phyloP scores from a whole-genome alignment of 345 rosid genomes.

The Rhodomyrtus tomentosa region DNA sequence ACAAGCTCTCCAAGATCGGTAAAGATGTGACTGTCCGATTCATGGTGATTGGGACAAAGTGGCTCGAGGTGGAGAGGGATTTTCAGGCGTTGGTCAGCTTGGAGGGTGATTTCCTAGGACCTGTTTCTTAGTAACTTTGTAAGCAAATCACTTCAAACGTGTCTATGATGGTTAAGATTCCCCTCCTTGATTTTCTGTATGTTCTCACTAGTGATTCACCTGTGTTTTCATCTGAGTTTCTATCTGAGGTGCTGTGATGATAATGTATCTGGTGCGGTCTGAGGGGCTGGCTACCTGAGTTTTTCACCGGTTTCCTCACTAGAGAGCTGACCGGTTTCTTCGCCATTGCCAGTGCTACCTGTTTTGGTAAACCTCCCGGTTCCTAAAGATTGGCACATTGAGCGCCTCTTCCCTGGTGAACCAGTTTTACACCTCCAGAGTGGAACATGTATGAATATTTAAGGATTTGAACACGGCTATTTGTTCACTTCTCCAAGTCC shows the following conservation, averaged over 20 bases:
- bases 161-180: not conserved
- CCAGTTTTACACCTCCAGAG: not conserved
- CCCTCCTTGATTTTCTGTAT: not conserved
- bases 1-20: constrained; percentile 48
- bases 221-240: not conserved
- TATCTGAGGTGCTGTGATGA: not conserved
- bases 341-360: not conserved
- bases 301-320: too few relatives aligned
- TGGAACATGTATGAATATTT: not conserved
- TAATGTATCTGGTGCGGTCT: not conserved
- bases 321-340: not conserved
- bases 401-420: not conserved
- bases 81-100: constrained; percentile 74
- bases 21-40: constrained; percentile 38
- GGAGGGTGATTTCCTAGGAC: constrained; percentile 74
- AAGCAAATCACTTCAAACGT: not conserved
- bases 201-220: not conserved
- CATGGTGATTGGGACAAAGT: constrained; percentile 58
- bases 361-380: not conserved
- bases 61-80: constrained; percentile 76
- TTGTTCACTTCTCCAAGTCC: not conserved
- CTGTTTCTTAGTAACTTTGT: constrained; percentile 14
- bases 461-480: not conserved
- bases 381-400: not conserved
- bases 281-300: not conserved